Percentiles rank a stretch among this genome's conserved stretches.
Evolutionary conservation across 352 stramenopile genomes (phyloP).

Genomic region (Globisporangium parvum): DNA sequence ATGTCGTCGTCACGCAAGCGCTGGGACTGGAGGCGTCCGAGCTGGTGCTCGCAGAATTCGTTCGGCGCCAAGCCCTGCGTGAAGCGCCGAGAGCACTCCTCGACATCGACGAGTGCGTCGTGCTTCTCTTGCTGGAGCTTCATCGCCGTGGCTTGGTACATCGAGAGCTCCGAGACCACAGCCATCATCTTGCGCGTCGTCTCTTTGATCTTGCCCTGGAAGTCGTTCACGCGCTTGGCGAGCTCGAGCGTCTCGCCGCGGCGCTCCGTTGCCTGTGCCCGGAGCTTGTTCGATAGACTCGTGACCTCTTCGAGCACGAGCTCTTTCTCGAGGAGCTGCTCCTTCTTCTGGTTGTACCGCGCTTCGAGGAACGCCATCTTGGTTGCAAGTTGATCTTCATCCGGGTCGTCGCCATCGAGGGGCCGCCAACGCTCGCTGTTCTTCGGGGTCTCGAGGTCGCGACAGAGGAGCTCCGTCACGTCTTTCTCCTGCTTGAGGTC

Average conservation of each 20-base stretch:
- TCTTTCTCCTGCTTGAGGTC: constrained; percentile 83
- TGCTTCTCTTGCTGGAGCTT: constrained; percentile 92
- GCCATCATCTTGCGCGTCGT: constrained; percentile 93
- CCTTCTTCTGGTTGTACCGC: constrained; percentile 88
- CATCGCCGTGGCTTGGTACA: constrained; percentile 94
- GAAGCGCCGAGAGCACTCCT: constrained; percentile 52
- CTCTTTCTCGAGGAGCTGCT: constrained; percentile 92
- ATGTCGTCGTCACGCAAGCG: constrained; percentile 42
- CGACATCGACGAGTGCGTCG: constrained; percentile 53
- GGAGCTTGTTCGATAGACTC: constrained; percentile 80
- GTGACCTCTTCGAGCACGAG: constrained; percentile 93
- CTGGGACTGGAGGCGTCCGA: constrained; percentile 54
- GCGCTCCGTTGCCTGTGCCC: constrained; percentile 64
- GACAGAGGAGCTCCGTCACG: constrained; percentile 85
- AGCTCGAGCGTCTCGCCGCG: constrained; percentile 74
- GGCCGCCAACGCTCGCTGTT: constrained; percentile 85
- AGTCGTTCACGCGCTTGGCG: constrained; percentile 88
- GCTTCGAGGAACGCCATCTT: constrained; percentile 86
- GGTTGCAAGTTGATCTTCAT: constrained; percentile 80
- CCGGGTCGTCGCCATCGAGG: constrained; percentile 85
- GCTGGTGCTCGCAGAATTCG: constrained; percentile 69
- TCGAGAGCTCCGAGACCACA: constrained; percentile 91
- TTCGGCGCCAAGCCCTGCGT: constrained; percentile 70
- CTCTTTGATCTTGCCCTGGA: constrained; percentile 88
- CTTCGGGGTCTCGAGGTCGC: constrained; percentile 88